Percentiles rank a stretch among this genome's conserved stretches.
Evolutionary conservation across 441 rosid species (phyloP).

Genomic region (Raphanus hybrid): DNA sequence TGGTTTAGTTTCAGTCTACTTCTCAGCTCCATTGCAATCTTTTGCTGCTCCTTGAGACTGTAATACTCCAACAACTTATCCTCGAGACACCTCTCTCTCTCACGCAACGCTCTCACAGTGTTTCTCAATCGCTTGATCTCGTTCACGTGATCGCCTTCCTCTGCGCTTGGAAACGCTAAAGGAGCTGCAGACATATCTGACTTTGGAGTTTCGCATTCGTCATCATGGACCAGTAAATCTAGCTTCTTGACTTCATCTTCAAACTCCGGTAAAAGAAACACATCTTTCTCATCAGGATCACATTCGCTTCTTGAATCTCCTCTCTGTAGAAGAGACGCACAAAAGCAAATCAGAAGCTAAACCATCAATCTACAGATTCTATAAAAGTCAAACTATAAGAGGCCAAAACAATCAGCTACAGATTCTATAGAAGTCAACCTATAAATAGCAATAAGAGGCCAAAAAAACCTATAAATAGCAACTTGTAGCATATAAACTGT

Average conservation of each 20-base stretch:
- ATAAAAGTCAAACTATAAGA: not conserved
- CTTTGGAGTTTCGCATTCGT: constrained; percentile 40
- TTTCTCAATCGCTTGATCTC: constrained; percentile 65
- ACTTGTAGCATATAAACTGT: not conserved
- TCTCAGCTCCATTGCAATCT: constrained; percentile 71
- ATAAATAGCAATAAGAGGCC: not conserved
- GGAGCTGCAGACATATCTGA: constrained; percentile 48
- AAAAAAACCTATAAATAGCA: constrained; percentile 30
- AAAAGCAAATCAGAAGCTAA: constrained; percentile 2
- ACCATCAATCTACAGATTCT: not conserved
- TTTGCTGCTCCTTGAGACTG: constrained; percentile 86
- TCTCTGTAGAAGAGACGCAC: constrained; percentile 15
- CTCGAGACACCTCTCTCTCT: constrained; percentile 80
- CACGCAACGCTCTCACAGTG: constrained; percentile 62
- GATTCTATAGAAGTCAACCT: not conserved
- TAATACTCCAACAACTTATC: constrained; percentile 77
- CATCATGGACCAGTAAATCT: constrained; percentile 31
- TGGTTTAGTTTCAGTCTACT: constrained; percentile 74
- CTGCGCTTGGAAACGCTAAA: constrained; percentile 45
- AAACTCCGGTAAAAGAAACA: constrained; percentile 62
- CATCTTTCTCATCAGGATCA: constrained; percentile 49
- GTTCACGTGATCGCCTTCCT: constrained; percentile 55
- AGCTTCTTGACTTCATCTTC: constrained; percentile 54
- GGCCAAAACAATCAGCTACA: constrained; percentile 5
- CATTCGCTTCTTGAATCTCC: constrained; percentile 47